Conservation (phyloP, 2,329 filamentous ascomycete genomes). For the Ilyonectria destructans region DNA sequence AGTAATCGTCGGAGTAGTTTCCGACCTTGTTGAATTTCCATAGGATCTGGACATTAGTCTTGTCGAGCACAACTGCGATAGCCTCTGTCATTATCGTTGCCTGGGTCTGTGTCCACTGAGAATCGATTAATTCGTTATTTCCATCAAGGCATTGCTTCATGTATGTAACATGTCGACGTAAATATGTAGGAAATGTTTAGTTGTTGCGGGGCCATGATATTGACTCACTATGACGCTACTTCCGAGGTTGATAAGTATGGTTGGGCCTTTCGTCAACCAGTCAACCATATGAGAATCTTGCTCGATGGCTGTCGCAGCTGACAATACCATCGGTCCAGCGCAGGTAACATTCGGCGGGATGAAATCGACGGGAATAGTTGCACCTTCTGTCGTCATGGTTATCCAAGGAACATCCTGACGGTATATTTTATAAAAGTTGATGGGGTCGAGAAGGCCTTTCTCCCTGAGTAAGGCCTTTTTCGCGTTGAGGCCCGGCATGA, state of each 20-base stretch:
- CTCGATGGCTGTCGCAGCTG: constrained; percentile 53
- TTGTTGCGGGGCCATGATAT: not conserved
- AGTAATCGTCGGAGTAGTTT: constrained; percentile 33
- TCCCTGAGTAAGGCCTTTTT: constrained; percentile 44
- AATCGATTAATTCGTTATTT: not conserved
- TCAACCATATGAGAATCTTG: constrained; percentile 59
- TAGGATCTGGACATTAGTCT: constrained; percentile 50
- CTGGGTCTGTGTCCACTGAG: not conserved
- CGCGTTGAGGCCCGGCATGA: constrained; percentile 46
- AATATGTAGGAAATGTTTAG: not conserved
- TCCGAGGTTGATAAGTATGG: constrained; percentile 66
- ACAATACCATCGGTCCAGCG: constrained; percentile 64
- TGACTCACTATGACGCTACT: constrained; percentile 48
- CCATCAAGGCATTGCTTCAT: no score
- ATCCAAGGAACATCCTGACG: constrained; percentile 51
- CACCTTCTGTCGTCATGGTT: constrained; percentile 46
- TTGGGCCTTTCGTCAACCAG: constrained; percentile 61
- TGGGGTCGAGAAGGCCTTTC: constrained; percentile 39
- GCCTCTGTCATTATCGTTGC: constrained; percentile 40
- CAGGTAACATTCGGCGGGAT: constrained; percentile 49
- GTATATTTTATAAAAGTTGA: constrained; percentile 46
- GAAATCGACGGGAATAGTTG: constrained; percentile 52
- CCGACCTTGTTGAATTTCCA: constrained; percentile 51
- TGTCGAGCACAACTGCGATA: constrained; percentile 46
- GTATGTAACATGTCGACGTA: not conserved